Conservation (phyloP, 2,329 filamentous ascomycete genomes). For the Penicillium sp. region DNA sequence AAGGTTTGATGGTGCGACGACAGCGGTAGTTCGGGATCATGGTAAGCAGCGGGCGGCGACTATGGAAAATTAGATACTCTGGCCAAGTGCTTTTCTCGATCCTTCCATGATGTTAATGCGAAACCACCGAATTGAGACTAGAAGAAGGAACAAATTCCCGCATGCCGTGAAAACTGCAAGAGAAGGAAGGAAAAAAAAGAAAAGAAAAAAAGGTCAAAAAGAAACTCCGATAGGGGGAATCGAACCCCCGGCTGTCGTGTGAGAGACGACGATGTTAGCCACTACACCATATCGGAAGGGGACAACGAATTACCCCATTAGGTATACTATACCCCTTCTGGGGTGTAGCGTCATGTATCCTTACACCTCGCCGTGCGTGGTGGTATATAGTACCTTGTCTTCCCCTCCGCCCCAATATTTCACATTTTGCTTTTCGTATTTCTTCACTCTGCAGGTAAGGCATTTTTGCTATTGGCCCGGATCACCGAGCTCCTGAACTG, state of each 20-base stretch:
- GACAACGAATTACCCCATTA: neutral
- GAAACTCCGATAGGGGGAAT: slow-evolving; percentile 29
- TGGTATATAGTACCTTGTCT: neutral
- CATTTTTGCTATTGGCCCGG: too few relatives aligned
- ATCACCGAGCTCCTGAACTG: too few relatives aligned
- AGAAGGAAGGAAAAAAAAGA: too few relatives aligned
- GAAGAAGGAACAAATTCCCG: too few relatives aligned
- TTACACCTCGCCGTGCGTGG: too few relatives aligned
- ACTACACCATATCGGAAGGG: slow-evolving; percentile 22
- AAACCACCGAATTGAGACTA: too few relatives aligned
- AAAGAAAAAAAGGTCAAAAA: neutral
- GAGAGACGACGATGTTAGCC: slow-evolving; percentile 32
- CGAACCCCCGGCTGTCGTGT: slow-evolving; percentile 31
- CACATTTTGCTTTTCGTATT: too few relatives aligned
- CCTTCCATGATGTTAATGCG: too few relatives aligned
- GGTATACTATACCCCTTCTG: neutral
- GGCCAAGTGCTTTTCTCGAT: too few relatives aligned
- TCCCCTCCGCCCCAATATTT: too few relatives aligned
- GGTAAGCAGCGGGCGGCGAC: neutral
- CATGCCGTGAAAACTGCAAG: too few relatives aligned
- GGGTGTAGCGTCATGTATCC: neutral
- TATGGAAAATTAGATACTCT: neutral
- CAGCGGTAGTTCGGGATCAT: neutral
- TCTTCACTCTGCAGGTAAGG: too few relatives aligned
- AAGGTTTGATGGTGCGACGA: neutral